Evolutionary conservation across 1,284 basidiomycete species (phyloP).

Genomic region (Inonotus hispidus): DNA sequence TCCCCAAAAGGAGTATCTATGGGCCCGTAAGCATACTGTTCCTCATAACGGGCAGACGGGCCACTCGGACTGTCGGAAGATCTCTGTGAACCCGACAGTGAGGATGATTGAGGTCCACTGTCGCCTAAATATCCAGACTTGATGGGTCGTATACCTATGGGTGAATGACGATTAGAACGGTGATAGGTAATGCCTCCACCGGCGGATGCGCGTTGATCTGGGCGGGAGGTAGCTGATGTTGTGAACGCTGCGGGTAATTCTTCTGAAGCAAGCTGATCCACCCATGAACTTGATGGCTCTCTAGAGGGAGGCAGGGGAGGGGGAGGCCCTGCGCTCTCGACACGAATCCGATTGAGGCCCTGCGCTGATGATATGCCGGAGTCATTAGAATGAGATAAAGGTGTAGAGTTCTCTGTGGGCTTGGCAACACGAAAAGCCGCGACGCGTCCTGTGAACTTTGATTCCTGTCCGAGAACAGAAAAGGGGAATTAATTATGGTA

Average conservation of each 20-base stretch:
- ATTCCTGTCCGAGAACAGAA: conserved; percentile 3
- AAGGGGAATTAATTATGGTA: not conserved
- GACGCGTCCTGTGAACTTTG: conserved; percentile 18
- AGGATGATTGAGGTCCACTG: not conserved
- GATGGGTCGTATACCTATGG: not conserved
- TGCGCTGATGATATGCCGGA: not conserved
- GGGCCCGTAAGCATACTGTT: not conserved
- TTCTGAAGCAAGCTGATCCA: not conserved
- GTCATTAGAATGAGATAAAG: not conserved
- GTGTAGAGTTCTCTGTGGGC: conserved; percentile 10
- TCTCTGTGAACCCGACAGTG: not conserved
- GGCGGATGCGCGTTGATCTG: not conserved
- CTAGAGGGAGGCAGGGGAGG: not conserved
- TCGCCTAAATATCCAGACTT: not conserved
- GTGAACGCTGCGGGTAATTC: not conserved
- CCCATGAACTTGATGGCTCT: not conserved
- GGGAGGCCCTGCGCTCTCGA: not conserved
- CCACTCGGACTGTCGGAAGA: not conserved
- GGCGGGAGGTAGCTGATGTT: not conserved
- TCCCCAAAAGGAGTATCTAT: not conserved
- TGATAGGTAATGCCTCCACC: not conserved
- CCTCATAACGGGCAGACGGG: not conserved
- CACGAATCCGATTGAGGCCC: not conserved
- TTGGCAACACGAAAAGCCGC: conserved; percentile 19
- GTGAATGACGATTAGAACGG: not conserved